Base-by-base conservation (phyloP, 83 land plant genomes). In the Isoetes engelmannii region DNA sequence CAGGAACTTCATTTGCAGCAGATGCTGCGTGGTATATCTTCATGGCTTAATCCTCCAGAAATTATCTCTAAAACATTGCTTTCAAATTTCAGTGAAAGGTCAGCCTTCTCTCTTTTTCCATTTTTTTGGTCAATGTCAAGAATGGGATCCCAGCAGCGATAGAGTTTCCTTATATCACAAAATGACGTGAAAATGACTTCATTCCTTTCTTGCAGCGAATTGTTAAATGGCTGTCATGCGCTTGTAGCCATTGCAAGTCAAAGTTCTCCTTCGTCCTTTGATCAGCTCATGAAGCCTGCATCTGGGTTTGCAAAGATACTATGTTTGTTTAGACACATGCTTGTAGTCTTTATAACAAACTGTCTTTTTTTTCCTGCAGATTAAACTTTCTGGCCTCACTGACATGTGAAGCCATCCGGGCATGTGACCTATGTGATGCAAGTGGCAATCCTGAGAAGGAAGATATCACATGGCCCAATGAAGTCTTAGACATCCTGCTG, bases 221-320 rank as follows among this genome's bases (percentile, higher is more conserved):
- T 95, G 76, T 77, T 95, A 72, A 97, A 91, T 85, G 99, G 94
- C 19, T 95, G 90, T 69, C 99, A 87, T 44, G 91, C 89, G 69
- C 80, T 95, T 61, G 76, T 84, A 44, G 82, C 89, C 9, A 73
- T 91, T 9, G 97, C 97, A 55, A 80, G 83, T 57, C 67, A 90
- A 5, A 81, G 84, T 44, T 78, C 84, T 59, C 87, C 91, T 8
- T 44, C 70, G 60, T 65, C 81, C 62, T 95, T 95, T 85, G 99
- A 91, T 74, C 79, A 84, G 68, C 82, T 95, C 13, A 70, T 95
- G 42, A 88, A 78, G 76, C 82, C 88, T 57, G 50, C 79, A 63
- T 71, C 91, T 80, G 74, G 81, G 81, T 74, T 55, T 51, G 12
- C 12, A 15, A 51, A 28, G 37, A 28, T 28, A 28, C 37, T 28